These are phyloP conservation scores for Fusarium subglutinans DNA, from an alignment of 2,329 filamentous ascomycete species.

Conservation along the genomic window DNA sequence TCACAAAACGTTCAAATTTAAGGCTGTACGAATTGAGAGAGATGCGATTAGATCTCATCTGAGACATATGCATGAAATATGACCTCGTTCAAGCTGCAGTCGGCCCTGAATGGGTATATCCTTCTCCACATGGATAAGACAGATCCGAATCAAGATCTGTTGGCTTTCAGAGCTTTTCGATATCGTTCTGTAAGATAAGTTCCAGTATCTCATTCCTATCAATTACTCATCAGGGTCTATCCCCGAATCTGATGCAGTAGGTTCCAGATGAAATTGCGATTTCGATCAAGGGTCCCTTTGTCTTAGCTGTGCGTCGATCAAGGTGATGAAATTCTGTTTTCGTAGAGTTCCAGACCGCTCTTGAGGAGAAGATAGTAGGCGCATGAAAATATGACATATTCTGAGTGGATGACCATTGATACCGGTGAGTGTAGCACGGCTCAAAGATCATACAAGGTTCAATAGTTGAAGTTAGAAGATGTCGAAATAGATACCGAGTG, in stretches of 20 bases:
- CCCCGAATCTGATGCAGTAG: not conserved
- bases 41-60: not conserved
- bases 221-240: too few relatives aligned
- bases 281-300: not conserved
- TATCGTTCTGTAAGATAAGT: not conserved
- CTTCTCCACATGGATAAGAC: not conserved
- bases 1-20: rapidly evolving
- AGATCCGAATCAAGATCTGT: not conserved
- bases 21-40: not conserved
- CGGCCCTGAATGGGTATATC: too few relatives aligned
- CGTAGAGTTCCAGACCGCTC: not conserved
- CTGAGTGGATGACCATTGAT: rapidly evolving
- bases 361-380: not conserved
- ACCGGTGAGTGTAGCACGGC: not conserved
- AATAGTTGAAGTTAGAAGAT: not conserved
- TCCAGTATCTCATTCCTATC: not conserved
- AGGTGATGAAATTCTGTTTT: not conserved
- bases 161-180: not conserved
- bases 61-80: not conserved
- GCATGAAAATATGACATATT: not conserved
- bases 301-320: not conserved
- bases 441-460: not conserved
- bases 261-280: not conserved
- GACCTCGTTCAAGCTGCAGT: not conserved
- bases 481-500: not conserved